Evolutionary conservation across 1,139 yeast genomes (phyloP).

Genomic region (Pneumocystis sp.): DNA sequence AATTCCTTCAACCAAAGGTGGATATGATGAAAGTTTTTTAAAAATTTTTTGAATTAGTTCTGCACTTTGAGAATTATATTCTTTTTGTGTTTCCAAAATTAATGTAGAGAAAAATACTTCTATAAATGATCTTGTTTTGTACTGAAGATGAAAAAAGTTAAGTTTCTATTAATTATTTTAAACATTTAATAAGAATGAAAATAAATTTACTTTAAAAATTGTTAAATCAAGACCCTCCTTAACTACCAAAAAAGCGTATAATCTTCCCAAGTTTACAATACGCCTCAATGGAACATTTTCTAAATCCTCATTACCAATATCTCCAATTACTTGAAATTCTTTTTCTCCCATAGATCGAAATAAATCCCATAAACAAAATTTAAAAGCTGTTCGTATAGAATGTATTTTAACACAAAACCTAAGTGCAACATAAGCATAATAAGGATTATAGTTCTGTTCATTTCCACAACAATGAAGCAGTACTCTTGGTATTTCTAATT

Average conservation of each 20-base stretch:
- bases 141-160: conserved; percentile 46
- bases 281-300: conserved; percentile 31
- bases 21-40: conserved; percentile 48
- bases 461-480: conserved; percentile 70
- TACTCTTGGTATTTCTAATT: conserved; percentile 74
- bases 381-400: conserved; percentile 64
- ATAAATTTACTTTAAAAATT: conserved; percentile 51
- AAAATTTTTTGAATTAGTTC: conserved; percentile 40
- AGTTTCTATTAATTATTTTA: conserved; percentile 28
- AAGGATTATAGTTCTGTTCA: conserved; percentile 81
- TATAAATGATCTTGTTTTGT: conserved; percentile 47
- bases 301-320: conserved; percentile 27
- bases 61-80: conserved; percentile 35
- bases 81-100: conserved; percentile 30
- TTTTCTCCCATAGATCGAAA: conserved; percentile 50
- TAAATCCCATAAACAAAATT: conserved; percentile 80
- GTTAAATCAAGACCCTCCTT: conserved; percentile 31
- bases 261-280: conserved; percentile 58
- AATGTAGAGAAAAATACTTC: conserved; percentile 60
- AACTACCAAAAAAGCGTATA: conserved; percentile 26
- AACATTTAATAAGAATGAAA: conserved; percentile 54
- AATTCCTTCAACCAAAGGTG: conserved; percentile 51
- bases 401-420: conserved; percentile 58
- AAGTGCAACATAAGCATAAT: conserved; percentile 65
- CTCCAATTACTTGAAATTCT: conserved; percentile 24